Conservation (phyloP, 2,329 filamentous ascomycete genomes). For the Drechslerella dactyloides region DNA sequence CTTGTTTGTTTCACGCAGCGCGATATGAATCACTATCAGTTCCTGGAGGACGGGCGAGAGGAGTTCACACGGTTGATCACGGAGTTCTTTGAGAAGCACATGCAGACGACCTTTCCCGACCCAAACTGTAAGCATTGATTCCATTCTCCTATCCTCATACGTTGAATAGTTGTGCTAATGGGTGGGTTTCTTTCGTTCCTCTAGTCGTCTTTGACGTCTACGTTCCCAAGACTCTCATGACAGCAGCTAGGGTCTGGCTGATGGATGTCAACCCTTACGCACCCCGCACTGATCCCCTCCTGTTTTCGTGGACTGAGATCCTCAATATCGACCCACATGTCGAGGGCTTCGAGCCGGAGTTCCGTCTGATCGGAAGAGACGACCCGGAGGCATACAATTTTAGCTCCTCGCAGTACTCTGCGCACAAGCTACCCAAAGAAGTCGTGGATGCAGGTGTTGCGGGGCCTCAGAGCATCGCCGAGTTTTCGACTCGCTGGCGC, state of each 20-base stretch:
- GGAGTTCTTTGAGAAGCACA: conserved; percentile 75
- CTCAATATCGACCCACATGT: conserved; percentile 66
- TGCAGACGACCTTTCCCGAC: conserved; percentile 82
- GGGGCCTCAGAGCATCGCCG: conserved; percentile 77
- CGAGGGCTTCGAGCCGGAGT: conserved; percentile 71
- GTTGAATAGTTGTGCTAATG: neutral
- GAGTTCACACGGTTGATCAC: conserved; percentile 72
- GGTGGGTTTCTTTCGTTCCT: too few species aligned
- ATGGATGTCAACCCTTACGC: conserved; percentile 98
- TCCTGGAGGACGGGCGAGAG: conserved; percentile 70
- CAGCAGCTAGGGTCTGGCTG: conserved; percentile 76
- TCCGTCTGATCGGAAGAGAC: conserved; percentile 80
- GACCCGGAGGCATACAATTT: conserved; percentile 91
- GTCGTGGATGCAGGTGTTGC: conserved; percentile 66
- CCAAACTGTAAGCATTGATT: conserved; percentile 63
- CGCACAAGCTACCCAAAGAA: conserved; percentile 92
- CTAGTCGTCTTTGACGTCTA: conserved; percentile 89
- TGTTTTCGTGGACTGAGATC: conserved; percentile 90
- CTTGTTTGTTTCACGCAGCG: conserved; percentile 86
- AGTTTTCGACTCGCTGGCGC: conserved; percentile 79
- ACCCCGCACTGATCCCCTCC: conserved; percentile 79
- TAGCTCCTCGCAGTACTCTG: conserved; percentile 83
- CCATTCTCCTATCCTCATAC: neutral
- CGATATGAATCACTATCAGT: conserved; percentile 88
- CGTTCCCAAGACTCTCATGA: conserved; percentile 70